A percentile compares a stretch with the other conserved stretches of the same genome.
Conservation (phyloP, 1,284 basidiomycete species). For the Boletus austroedulis region DNA sequence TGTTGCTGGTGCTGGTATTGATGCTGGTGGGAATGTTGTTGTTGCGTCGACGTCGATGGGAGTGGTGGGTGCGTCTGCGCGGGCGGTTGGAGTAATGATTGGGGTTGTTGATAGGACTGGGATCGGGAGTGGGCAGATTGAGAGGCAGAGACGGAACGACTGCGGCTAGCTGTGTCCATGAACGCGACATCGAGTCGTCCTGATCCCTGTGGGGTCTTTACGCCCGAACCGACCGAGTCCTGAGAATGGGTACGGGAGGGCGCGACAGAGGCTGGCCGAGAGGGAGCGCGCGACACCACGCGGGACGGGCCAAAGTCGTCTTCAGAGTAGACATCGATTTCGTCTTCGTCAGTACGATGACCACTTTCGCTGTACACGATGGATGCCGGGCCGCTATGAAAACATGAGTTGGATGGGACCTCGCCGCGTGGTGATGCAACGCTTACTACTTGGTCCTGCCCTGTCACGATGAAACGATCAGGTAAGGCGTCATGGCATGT, state of each 20-base stretch:
- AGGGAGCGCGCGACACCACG: constrained; percentile 28
- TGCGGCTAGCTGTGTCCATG: constrained; percentile 26
- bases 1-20: constrained; percentile 16
- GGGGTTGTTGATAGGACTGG: constrained; percentile 17
- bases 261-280: constrained; percentile 30
- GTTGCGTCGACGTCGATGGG: not conserved
- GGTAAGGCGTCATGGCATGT: not conserved
- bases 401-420: constrained; percentile 3
- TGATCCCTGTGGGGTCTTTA: constrained; percentile 28
- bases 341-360: constrained; percentile 68
- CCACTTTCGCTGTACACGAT: constrained; percentile 79
- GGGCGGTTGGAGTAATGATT: constrained; percentile 6
- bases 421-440: not conserved
- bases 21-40: not conserved
- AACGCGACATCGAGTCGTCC: constrained; percentile 23
- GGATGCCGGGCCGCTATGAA: constrained; percentile 63
- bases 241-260: constrained; percentile 33
- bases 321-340: constrained; percentile 53
- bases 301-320: constrained; percentile 43
- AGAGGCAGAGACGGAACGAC: constrained; percentile 22
- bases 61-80: not conserved
- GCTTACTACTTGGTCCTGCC: constrained; percentile 63
- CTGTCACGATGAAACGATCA: constrained; percentile 34
- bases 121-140: constrained; percentile 24
- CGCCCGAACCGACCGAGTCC: constrained; percentile 30